Evolutionary conservation across 768 basidiomycete species (phyloP).

Genomic region (Leccinum incarnatum): DNA sequence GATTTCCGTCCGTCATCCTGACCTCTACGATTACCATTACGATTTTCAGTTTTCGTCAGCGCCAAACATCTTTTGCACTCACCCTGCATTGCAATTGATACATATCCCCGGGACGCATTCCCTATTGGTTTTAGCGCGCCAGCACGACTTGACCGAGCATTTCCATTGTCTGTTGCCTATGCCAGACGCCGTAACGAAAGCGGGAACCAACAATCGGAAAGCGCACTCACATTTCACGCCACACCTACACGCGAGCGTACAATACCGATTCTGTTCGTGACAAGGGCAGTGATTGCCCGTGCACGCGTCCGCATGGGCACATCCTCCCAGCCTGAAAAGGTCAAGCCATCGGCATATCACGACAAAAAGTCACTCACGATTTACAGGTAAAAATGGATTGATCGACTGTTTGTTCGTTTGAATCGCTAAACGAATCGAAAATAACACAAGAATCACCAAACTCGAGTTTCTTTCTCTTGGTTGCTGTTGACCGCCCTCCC

Average conservation of each 20-base stretch:
- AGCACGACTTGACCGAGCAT: slow-evolving; percentile 28
- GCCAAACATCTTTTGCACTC: slow-evolving; percentile 3
- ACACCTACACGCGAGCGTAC: slow-evolving; percentile 50
- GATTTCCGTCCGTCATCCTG: background rate
- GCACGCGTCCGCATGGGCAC: slow-evolving; percentile 50
- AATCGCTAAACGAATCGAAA: too few relatives aligned
- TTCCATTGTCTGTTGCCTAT: slow-evolving; percentile 32
- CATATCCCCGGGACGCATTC: slow-evolving; percentile 60
- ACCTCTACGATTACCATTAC: slow-evolving; percentile 21
- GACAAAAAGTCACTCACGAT: slow-evolving; percentile 12
- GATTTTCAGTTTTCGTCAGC: too few relatives aligned
- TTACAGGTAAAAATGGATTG: background rate
- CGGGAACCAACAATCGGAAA: background rate
- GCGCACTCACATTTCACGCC: slow-evolving; percentile 36
- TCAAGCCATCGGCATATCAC: too few relatives aligned
- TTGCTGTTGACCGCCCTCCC: background rate
- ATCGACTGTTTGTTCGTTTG: slow-evolving; percentile 11
- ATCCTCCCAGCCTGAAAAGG: slow-evolving; percentile 34
- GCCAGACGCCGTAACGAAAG: background rate
- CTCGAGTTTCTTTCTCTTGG: background rate
- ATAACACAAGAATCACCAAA: slow-evolving; percentile 16
- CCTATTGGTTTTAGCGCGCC: slow-evolving; percentile 33
- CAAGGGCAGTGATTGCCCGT: slow-evolving; percentile 41
- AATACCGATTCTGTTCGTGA: slow-evolving; percentile 37
- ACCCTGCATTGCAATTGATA: slow-evolving; percentile 42